phyloP scores from a whole-genome alignment of 495 filamentous ascomycete species.

The Rostrohypoxylon terebratum region DNA sequence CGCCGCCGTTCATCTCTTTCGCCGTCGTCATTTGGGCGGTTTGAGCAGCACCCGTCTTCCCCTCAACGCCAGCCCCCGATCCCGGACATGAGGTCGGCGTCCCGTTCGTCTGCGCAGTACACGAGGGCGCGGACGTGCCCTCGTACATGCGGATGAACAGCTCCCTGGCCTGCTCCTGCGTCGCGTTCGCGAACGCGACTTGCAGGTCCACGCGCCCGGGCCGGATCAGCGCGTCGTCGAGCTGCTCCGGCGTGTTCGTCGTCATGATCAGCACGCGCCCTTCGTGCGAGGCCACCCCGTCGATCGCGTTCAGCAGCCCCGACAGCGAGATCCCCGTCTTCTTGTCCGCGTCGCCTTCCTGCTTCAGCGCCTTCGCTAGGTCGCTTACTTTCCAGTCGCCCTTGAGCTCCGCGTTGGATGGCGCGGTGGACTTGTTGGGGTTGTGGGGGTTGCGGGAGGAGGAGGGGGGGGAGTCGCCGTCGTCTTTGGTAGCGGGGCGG shows the following conservation, averaged over 20 bases:
- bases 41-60: background rate
- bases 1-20: background rate
- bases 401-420: background rate
- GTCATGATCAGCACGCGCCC: slow-evolving; percentile 87
- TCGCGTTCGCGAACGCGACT: slow-evolving; percentile 76
- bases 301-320: slow-evolving; percentile 84
- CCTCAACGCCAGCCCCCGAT: background rate
- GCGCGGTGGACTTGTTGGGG: slow-evolving; percentile 20
- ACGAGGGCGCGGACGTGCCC: slow-evolving; percentile 12
- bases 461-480: slow-evolving; percentile 8
- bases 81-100: background rate
- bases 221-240: slow-evolving; percentile 80
- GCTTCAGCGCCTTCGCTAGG: slow-evolving; percentile 53
- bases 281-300: slow-evolving; percentile 84
- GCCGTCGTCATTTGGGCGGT: background rate
- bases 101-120: too few species aligned
- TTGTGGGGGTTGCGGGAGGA: background rate
- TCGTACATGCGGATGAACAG: slow-evolving; percentile 81
- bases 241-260: slow-evolving; percentile 78
- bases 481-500: slow-evolving; percentile 47
- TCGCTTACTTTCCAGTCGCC: slow-evolving; percentile 51
- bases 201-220: slow-evolving; percentile 81
- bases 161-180: slow-evolving; percentile 68
- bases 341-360: slow-evolving; percentile 41
- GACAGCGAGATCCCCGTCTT: slow-evolving; percentile 73